Percentiles rank a stretch among this genome's conserved stretches.
Evolutionary conservation across 2,329 filamentous ascomycete genomes (phyloP).

Genomic region (Pezicula neosporulosa): DNA sequence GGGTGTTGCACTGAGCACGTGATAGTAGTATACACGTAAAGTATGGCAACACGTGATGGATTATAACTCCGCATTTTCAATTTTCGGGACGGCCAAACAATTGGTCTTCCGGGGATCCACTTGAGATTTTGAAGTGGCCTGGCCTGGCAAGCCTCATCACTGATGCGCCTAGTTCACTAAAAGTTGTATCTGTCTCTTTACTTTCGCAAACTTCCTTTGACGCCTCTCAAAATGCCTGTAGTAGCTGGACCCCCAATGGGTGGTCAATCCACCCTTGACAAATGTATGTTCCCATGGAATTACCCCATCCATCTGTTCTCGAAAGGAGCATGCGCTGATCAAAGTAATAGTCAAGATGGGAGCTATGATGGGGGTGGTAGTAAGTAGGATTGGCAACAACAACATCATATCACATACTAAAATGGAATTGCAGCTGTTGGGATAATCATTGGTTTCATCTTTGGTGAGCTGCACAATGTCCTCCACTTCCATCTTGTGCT

Average conservation of each 20-base stretch:
- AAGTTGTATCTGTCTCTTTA: slow-evolving; percentile 16
- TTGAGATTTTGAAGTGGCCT: no score
- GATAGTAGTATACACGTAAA: not conserved
- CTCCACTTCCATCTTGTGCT: not conserved
- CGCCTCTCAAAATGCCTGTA: slow-evolving; percentile 31
- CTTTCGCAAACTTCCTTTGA: not conserved
- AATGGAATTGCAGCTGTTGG: slow-evolving; percentile 68
- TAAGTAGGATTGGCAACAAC: slow-evolving; percentile 48
- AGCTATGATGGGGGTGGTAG: slow-evolving; percentile 97
- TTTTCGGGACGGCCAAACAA: not conserved
- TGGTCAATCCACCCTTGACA: slow-evolving; percentile 68
- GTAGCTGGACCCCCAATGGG: slow-evolving; percentile 46
- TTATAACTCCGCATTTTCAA: not conserved
- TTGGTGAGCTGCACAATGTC: slow-evolving; percentile 55
- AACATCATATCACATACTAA: slow-evolving; percentile 28
- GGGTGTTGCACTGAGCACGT: no score
- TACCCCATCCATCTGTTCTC: slow-evolving; percentile 5
- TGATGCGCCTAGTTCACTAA: not conserved
- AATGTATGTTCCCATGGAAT: slow-evolving; percentile 47
- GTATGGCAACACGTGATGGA: not conserved
- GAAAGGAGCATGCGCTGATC: slow-evolving; percentile 27
- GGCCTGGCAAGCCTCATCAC: not conserved
- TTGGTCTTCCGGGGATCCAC: not conserved
- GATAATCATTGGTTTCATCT: slow-evolving; percentile 95
- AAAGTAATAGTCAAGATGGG: slow-evolving; percentile 84